These are phyloP conservation scores for Piper longum DNA, from an alignment of 164 flowering plant species.

Conservation along the genomic window DNA sequence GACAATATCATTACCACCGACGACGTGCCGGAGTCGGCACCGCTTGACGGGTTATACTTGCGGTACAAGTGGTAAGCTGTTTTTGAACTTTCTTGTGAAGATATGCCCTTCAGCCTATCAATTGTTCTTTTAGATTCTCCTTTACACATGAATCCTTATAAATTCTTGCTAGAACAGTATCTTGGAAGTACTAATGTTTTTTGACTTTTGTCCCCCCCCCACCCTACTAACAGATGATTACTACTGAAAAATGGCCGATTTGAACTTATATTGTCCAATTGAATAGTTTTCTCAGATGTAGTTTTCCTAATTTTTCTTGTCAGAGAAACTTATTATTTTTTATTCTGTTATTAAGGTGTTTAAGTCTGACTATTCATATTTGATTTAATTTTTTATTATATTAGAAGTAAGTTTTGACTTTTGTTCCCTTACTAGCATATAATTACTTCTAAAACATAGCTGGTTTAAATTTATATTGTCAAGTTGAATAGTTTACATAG, in stretches of 20 bases:
- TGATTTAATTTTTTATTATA: too few species aligned
- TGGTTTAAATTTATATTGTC: too few species aligned
- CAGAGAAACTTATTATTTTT: background rate
- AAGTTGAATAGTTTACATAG: too few species aligned
- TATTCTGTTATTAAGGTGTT: too few species aligned
- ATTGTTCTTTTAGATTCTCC: too few species aligned
- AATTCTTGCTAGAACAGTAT: background rate
- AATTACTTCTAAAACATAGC: too few species aligned
- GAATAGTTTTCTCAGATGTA: too few species aligned
- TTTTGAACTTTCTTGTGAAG: too few species aligned
- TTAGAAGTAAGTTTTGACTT: background rate
- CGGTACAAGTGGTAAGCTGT: slow-evolving; percentile 72
- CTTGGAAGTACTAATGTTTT: too few species aligned
- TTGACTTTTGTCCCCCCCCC: background rate
- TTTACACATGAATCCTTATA: background rate
- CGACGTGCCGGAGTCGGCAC: slow-evolving; percentile 71
- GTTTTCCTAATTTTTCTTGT: background rate
- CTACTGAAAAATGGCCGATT: background rate
- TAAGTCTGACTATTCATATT: too few species aligned
- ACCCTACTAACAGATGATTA: background rate
- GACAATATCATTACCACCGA: slow-evolving; percentile 49
- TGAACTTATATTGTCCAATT: too few species aligned
- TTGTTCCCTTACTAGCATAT: background rate
- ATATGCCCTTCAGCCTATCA: too few species aligned
- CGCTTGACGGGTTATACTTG: slow-evolving; percentile 76